Conservation (phyloP, 2,329 filamentous ascomycete genomes). For the Teratosphaeria epicoccoides region DNA sequence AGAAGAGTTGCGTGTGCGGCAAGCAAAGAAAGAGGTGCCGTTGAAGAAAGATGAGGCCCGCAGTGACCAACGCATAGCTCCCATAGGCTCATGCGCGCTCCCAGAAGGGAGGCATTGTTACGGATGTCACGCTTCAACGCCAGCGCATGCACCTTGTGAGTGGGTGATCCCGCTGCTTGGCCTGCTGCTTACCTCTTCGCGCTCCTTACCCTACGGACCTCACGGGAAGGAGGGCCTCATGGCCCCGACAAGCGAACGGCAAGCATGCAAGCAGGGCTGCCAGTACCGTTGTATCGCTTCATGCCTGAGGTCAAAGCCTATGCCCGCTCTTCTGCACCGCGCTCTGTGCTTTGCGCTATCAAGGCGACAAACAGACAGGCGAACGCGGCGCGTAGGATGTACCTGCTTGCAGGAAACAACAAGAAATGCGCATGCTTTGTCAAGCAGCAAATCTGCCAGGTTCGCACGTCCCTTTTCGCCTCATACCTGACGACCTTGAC, state of each 20-base stretch:
- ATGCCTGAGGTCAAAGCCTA: not conserved
- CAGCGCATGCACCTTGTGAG: slow-evolving; percentile 1
- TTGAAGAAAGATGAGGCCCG: not conserved
- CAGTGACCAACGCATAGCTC: slow-evolving; percentile 1
- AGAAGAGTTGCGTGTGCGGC: not conserved
- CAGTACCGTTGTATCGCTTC: not conserved
- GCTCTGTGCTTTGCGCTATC: not conserved
- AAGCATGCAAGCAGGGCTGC: not conserved
- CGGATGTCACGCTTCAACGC: slow-evolving; percentile 2
- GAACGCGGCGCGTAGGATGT: not conserved
- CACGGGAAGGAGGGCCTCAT: not conserved
- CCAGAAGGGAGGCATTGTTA: slow-evolving; percentile 3
- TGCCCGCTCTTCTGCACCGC: not conserved
- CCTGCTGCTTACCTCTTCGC: not conserved
- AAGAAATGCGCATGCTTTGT: not conserved
- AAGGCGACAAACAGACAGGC: not conserved
- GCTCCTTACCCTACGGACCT: not conserved
- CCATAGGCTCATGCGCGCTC: not conserved
- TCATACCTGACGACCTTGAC: not conserved
- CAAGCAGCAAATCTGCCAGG: not conserved
- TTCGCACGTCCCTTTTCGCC: not conserved
- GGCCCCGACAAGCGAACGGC: not conserved
- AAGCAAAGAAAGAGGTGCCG: not conserved
- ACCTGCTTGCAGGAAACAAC: not conserved
- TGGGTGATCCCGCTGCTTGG: not conserved